Evolutionary conservation across 768 basidiomycete genomes (phyloP).

Genomic region (Calvatia gigantea): DNA sequence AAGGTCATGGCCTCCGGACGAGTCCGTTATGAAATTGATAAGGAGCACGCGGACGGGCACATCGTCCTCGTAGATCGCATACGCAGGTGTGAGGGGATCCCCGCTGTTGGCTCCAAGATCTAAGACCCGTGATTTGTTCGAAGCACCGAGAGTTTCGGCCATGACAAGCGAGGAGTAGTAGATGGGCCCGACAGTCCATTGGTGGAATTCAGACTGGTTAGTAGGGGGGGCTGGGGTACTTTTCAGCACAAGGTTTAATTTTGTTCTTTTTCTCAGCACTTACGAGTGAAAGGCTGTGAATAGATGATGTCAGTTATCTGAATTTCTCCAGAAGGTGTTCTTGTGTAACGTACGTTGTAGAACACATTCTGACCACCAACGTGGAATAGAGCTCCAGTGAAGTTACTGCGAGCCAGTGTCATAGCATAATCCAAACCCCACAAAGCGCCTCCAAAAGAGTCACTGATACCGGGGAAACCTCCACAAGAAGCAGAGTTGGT

Average conservation of each 20-base stretch:
- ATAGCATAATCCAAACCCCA: conserved; percentile 64
- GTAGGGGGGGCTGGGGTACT: conserved; percentile 42
- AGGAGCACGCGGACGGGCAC: conserved; percentile 57
- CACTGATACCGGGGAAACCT: conserved; percentile 60
- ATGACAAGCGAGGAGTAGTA: conserved; percentile 73
- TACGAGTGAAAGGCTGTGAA: conserved; percentile 54
- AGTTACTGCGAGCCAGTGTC: conserved; percentile 55
- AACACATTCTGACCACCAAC: conserved; percentile 61
- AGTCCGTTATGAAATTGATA: conserved; percentile 70
- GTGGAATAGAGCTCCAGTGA: conserved; percentile 46
- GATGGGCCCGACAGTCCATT: conserved; percentile 76
- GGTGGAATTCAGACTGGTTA: conserved; percentile 53
- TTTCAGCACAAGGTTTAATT: background rate
- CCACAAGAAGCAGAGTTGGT: conserved; percentile 70
- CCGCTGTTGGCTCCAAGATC: conserved; percentile 55
- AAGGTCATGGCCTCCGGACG: conserved; percentile 52
- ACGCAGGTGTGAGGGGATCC: conserved; percentile 58
- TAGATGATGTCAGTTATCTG: conserved; percentile 43
- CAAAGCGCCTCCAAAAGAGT: conserved; percentile 59
- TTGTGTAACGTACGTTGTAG: conserved; percentile 51
- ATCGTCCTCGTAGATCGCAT: conserved; percentile 73
- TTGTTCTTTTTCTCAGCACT: conserved; percentile 16
- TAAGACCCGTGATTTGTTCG: conserved; percentile 57
- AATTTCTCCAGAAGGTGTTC: conserved; percentile 14
- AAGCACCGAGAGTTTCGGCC: conserved; percentile 64